Evolutionary conservation across 306 rosid genomes (phyloP).

Genomic region (Rosa persica): DNA sequence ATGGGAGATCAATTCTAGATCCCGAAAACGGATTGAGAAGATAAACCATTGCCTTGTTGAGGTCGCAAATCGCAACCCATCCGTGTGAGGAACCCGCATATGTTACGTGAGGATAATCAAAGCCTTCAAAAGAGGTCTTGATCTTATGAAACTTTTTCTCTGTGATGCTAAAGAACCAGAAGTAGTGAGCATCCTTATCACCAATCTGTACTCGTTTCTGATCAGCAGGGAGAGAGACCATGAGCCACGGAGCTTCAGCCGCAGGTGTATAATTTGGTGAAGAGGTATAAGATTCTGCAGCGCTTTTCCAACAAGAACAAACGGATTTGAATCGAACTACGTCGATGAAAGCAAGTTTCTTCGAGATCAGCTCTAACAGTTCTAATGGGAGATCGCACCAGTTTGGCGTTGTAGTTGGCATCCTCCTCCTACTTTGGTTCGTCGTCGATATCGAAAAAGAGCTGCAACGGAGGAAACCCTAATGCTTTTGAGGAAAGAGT

Average conservation of each 20-base stretch:
- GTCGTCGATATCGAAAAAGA: not conserved
- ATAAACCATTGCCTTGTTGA: not conserved
- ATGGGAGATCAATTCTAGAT: not conserved
- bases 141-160: not conserved
- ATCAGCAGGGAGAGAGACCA: not conserved
- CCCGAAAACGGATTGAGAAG: conserved; percentile 5
- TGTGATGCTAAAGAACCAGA: not conserved
- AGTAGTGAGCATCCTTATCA: not conserved
- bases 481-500: no score
- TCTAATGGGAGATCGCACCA: not conserved
- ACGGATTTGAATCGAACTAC: not conserved
- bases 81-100: conserved; percentile 18
- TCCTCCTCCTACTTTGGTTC: not conserved
- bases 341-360: not conserved
- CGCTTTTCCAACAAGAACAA: not conserved
- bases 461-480: not conserved
- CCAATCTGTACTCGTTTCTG: not conserved
- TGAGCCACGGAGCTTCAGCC: not conserved
- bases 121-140: not conserved
- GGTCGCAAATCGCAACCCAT: not conserved
- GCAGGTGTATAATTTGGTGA: not conserved
- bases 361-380: not conserved
- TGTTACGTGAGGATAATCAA: not conserved
- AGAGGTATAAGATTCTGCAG: not conserved
- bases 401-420: not conserved